Conservation (phyloP, 108 stramenopile genomes). For the Aureococcus anophagefferens region DNA sequence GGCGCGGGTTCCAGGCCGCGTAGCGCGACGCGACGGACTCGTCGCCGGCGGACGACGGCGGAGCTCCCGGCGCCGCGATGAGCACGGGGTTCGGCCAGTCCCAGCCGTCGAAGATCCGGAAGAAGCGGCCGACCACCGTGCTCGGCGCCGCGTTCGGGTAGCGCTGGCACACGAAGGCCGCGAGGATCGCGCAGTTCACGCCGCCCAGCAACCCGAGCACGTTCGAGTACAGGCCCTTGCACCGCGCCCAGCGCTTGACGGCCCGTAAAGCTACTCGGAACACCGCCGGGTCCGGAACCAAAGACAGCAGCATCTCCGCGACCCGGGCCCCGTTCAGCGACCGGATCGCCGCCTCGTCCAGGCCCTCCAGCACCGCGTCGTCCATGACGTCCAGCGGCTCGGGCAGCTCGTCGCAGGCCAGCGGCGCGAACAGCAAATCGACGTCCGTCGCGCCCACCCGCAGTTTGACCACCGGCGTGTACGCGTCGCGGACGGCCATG, state of each 20-base stretch:
- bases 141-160: slow-evolving; percentile 55
- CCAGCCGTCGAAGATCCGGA: slow-evolving; percentile 66
- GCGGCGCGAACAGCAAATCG: slow-evolving; percentile 41
- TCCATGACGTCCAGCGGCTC: slow-evolving; percentile 38
- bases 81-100: slow-evolving; percentile 64
- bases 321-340: slow-evolving; percentile 86
- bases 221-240: slow-evolving; percentile 84
- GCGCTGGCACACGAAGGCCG: slow-evolving; percentile 70
- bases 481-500: slow-evolving; percentile 34
- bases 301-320: slow-evolving; percentile 62
- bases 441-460: slow-evolving; percentile 39
- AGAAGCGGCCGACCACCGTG: slow-evolving; percentile 53
- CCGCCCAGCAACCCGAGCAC: slow-evolving; percentile 88
- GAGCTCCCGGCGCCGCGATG: slow-evolving; percentile 9
- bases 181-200: slow-evolving; percentile 87
- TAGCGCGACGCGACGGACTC: not conserved
- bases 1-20: slow-evolving; percentile 63
- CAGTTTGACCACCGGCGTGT: slow-evolving; percentile 49
- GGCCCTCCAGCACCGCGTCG: slow-evolving; percentile 34
- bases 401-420: slow-evolving; percentile 26
- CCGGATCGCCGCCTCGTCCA: slow-evolving; percentile 70
- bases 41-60: not conserved
- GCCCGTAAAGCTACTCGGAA: slow-evolving; percentile 65
- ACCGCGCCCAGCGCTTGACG: slow-evolving; percentile 78
- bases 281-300: slow-evolving; percentile 40